Evolutionary conservation across 805 yeast species (phyloP).

Genomic region (Metschnikowia reukaufii): DNA sequence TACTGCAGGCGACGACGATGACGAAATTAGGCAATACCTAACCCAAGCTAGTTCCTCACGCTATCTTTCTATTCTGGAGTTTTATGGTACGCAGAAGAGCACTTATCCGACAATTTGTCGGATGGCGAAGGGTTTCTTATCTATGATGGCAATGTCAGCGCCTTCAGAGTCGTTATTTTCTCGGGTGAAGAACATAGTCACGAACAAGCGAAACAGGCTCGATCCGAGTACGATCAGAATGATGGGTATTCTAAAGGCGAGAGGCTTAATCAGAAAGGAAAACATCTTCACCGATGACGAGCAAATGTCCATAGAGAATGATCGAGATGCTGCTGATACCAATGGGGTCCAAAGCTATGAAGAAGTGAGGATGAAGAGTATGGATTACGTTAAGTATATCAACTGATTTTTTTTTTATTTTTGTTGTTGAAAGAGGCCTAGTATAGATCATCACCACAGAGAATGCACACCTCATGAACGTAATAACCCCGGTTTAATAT

Average conservation of each 20-base stretch:
- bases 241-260: neutral
- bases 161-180: neutral
- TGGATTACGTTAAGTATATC: no score
- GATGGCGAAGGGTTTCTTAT: neutral
- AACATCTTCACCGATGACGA: neutral
- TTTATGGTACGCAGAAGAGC: neutral
- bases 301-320: no score
- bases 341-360: no score
- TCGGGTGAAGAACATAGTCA: neutral
- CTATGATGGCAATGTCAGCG: slow-evolving; percentile 1
- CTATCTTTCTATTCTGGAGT: neutral
- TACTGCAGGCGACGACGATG: neutral
- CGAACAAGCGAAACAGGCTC: slow-evolving; percentile 1
- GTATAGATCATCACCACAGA: no score
- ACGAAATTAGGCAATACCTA: neutral
- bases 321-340: no score
- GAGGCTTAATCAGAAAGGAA: neutral
- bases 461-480: no score
- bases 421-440: no score
- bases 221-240: neutral
- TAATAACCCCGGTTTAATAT: no score
- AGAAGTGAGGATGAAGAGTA: no score
- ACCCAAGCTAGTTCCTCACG: neutral
- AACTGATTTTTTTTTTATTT: no score
- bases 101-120: neutral